phyloP scores from a whole-genome alignment of 1,284 basidiomycete species.

The Ceratorhiza oryzae-sativae region DNA sequence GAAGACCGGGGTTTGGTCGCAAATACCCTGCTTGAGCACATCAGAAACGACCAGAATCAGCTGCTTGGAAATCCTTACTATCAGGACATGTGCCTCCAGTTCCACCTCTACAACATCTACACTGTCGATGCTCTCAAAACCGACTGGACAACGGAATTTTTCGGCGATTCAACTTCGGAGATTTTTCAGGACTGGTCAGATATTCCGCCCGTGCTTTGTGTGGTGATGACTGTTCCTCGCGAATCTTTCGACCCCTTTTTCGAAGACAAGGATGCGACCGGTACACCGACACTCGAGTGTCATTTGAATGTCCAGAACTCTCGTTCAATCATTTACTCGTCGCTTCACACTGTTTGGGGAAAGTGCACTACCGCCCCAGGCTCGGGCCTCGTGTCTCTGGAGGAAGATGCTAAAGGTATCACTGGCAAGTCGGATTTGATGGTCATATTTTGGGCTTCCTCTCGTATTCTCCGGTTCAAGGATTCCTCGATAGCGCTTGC shows the following conservation, averaged over 20 bases:
- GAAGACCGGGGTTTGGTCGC: neutral
- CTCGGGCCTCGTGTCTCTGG: neutral
- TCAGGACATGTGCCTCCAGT: conserved; percentile 20
- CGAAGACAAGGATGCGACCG: neutral
- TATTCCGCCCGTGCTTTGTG: conserved; percentile 9
- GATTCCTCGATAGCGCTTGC: neutral
- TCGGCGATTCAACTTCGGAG: neutral
- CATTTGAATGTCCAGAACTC: neutral
- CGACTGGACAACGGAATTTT: neutral
- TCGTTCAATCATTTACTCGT: neutral
- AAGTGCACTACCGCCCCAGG: neutral
- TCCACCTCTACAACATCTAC: neutral
- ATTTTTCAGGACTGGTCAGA: neutral
- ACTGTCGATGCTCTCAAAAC: neutral
- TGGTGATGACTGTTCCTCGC: conserved; percentile 22
- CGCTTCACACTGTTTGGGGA: conserved; percentile 21
- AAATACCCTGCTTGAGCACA: neutral
- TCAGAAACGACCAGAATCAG: neutral
- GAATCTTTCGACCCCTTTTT: neutral
- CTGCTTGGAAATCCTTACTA: neutral
- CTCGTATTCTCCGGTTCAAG: neutral
- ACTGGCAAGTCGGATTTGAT: conserved; percentile 17
- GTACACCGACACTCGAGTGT: neutral
- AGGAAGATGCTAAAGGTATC: conserved; percentile 12
- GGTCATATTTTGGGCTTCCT: conserved; percentile 20